Evolutionary conservation across 2,329 filamentous ascomycete species (phyloP).

Genomic region (Hortaea werneckii): DNA sequence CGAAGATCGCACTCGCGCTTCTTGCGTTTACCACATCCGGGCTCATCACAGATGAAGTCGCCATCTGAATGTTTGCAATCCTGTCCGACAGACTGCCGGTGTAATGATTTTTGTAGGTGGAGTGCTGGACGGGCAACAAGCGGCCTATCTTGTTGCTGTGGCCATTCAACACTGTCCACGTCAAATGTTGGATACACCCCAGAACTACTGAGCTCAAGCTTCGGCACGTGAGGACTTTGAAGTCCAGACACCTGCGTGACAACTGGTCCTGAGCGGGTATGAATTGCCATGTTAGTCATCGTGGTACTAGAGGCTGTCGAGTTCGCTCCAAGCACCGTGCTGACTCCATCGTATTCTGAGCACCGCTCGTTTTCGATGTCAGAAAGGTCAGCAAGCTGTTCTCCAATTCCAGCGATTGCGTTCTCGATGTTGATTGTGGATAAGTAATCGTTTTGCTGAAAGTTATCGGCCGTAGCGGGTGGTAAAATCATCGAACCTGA

Average conservation of each 20-base stretch:
- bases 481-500: background rate
- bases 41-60: background rate
- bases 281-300: no score
- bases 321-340: background rate
- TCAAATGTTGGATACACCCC: no score
- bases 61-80: background rate
- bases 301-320: no score
- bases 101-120: background rate
- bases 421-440: background rate
- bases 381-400: conserved; percentile 4
- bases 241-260: no score
- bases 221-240: no score
- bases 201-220: no score
- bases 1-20: conserved; percentile 32
- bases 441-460: conserved; percentile 6
- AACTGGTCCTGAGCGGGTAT: no score
- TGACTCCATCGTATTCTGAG: conserved; percentile 4
- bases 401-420: conserved; percentile 6
- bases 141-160: no score
- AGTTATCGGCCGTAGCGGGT: background rate
- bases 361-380: conserved; percentile 1
- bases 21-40: conserved; percentile 12
- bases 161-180: no score
- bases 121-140: no score
- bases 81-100: no score